Evolutionary conservation across 495 filamentous ascomycete species (phyloP).

Genomic region (Penicillium taxi): DNA sequence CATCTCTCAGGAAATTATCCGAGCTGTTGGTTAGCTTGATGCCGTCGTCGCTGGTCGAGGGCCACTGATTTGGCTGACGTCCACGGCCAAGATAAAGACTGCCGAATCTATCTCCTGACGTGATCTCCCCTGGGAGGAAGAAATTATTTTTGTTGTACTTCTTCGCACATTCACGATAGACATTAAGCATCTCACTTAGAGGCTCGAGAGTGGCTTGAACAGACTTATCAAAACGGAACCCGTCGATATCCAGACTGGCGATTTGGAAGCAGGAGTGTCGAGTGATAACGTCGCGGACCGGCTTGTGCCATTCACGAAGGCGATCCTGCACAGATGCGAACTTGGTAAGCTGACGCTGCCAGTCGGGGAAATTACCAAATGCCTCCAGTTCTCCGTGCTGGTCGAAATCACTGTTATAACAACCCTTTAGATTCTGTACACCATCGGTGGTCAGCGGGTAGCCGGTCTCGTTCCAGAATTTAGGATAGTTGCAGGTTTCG

Average conservation of each 20-base stretch:
- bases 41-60: conserved; percentile 26
- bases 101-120: conserved; percentile 29
- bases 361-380: conserved; percentile 37
- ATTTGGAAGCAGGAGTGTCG: conserved; percentile 32
- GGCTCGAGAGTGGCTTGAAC: conserved; percentile 40
- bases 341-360: conserved; percentile 31
- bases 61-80: conserved; percentile 26
- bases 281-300: conserved; percentile 25
- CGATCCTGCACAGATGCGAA: conserved; percentile 39
- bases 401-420: conserved; percentile 34
- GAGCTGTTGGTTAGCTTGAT: conserved; percentile 28
- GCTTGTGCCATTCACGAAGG: conserved; percentile 33
- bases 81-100: conserved; percentile 32
- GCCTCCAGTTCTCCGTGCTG: conserved; percentile 38
- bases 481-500: conserved; percentile 27
- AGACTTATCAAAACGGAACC: conserved; percentile 44
- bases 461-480: conserved; percentile 37
- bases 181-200: conserved; percentile 33
- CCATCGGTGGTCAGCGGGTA: conserved; percentile 22
- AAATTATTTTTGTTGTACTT: conserved; percentile 39
- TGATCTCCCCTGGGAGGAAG: conserved; percentile 44
- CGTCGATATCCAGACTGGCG: conserved; percentile 40
- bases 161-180: conserved; percentile 34
- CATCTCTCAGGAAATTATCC: conserved; percentile 23
- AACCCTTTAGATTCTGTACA: conserved; percentile 22